Evolutionary conservation across 768 basidiomycete species (phyloP), one percentile per base, ranked within the genome.

Genomic region (Russula abietina): DNA sequence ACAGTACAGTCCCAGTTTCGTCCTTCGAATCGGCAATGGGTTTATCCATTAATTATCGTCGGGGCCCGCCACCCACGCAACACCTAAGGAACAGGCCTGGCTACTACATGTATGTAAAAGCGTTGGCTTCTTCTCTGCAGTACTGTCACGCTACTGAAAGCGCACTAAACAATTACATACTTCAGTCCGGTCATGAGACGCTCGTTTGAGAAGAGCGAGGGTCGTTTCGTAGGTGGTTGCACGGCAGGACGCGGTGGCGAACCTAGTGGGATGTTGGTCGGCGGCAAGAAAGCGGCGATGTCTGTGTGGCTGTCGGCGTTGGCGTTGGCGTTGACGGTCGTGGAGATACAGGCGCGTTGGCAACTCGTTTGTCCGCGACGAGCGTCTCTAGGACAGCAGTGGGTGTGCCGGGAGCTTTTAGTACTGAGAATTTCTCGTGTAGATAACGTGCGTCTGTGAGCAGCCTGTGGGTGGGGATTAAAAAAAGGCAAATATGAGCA

Each of bases 371-470:
- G 75, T 96, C 93, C 51, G 83, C 78, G 60, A 96, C 85, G 57
- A 97, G 84, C 11, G 85, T 91, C 74, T 91, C 89, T 24, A 97
- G 81, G 85, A 93, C 91, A 19, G 79, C 81, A 14, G 86, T 86
- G 0, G 88, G 86, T 0, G 84, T 80, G 22, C 71, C 72, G 17
- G 81, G 79, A 69, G 89, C 88, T 72, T 87, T 89, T 11, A 96
- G 80, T 10, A 77, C 81, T 7, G 87, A 82, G 24, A 96, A 78
- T 69, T 89, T 89, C 69, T 86, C 81, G 67, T 89, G 84, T 60
- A 97, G 75, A 70, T 83, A 91, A 46, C 76, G 83, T 12, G 86
- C 89, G 70, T 98, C 94, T 64, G 82, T 83, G 57, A 93, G 75
- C 69, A 98, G 78, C 69, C 94, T 96, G 71, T 48, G 57, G 56